Evolutionary conservation across 148 eudicot genomes (phyloP).

Genomic region (Drosera capensis): DNA sequence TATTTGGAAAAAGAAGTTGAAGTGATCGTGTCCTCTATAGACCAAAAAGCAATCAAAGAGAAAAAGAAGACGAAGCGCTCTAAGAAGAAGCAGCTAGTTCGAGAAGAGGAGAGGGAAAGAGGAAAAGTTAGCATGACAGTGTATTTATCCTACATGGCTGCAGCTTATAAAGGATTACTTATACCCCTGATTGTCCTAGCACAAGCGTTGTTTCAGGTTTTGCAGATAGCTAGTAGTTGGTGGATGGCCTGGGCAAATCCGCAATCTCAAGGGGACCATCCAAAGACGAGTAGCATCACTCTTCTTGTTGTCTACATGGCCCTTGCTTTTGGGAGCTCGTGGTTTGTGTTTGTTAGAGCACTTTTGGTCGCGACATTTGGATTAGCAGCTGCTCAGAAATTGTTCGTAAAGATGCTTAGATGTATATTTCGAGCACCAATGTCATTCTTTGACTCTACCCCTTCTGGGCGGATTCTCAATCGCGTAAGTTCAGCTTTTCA

Average conservation of each 20-base stretch:
- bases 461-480: constrained; percentile 86
- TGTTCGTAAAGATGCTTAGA: constrained; percentile 68
- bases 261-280: constrained; percentile 55
- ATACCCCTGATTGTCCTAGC: constrained; percentile 74
- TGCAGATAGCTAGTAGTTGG: constrained; percentile 93
- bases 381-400: constrained; percentile 70
- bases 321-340: constrained; percentile 88
- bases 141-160: constrained; percentile 77
- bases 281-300: constrained; percentile 50
- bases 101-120: constrained; percentile 85
- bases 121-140: constrained; percentile 85
- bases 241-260: constrained; percentile 99
- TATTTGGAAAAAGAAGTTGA: constrained; percentile 41
- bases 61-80: constrained; percentile 80
- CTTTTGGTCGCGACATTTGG: constrained; percentile 86
- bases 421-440: constrained; percentile 82
- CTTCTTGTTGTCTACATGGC: constrained; percentile 87
- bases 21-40: constrained; percentile 44
- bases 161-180: constrained; percentile 76
- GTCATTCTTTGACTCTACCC: constrained; percentile 99
- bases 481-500: constrained; percentile 85
- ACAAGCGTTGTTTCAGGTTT: constrained; percentile 67
- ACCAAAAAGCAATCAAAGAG: constrained; percentile 57
- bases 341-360: constrained; percentile 77
- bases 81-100: constrained; percentile 86